Evolutionary conservation across 2,329 filamentous ascomycete species (phyloP).

Genomic region (Diaporthe vexans): DNA sequence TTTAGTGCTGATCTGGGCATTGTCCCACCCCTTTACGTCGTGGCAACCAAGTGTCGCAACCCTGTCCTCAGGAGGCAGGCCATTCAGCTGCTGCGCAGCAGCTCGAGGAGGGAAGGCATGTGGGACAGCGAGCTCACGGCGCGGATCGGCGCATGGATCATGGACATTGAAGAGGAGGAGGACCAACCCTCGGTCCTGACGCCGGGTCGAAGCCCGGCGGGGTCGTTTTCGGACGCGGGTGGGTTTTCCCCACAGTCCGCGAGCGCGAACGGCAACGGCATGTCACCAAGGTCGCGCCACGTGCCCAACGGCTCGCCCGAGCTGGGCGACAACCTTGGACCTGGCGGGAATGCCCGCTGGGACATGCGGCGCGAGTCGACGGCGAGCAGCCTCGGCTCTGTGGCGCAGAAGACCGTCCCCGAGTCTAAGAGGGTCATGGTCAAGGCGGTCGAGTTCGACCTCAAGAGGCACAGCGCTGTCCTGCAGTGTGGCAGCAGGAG

Average conservation of each 20-base stretch:
- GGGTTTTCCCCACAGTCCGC: constrained; percentile 15
- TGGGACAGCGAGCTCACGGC: constrained; percentile 76
- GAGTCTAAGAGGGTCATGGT: constrained; percentile 70
- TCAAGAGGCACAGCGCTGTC: constrained; percentile 63
- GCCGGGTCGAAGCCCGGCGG: constrained; percentile 47
- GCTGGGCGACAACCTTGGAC: constrained; percentile 55
- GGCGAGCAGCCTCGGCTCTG: constrained; percentile 44
- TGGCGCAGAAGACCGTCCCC: constrained; percentile 55
- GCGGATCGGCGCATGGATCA: constrained; percentile 68
- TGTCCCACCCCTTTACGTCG: constrained; percentile 74
- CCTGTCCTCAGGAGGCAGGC: constrained; percentile 69
- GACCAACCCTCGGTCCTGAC: constrained; percentile 48
- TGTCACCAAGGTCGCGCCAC: constrained; percentile 43
- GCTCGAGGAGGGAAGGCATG: constrained; percentile 75
- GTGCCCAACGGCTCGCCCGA: constrained; percentile 48
- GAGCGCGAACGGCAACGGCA: constrained; percentile 46
- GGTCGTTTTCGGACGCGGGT: constrained; percentile 37
- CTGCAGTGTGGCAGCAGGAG: constrained; percentile 69
- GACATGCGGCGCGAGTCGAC: constrained; percentile 48
- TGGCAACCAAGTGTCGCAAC: constrained; percentile 76
- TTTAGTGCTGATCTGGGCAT: constrained; percentile 77
- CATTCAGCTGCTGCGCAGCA: constrained; percentile 71
- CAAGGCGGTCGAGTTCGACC: constrained; percentile 68
- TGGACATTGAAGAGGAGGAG: constrained; percentile 67
- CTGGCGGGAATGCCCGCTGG: constrained; percentile 61